phyloP scores from a whole-genome alignment of 345 rosid species.

The Eucalyptus pauciflora region DNA sequence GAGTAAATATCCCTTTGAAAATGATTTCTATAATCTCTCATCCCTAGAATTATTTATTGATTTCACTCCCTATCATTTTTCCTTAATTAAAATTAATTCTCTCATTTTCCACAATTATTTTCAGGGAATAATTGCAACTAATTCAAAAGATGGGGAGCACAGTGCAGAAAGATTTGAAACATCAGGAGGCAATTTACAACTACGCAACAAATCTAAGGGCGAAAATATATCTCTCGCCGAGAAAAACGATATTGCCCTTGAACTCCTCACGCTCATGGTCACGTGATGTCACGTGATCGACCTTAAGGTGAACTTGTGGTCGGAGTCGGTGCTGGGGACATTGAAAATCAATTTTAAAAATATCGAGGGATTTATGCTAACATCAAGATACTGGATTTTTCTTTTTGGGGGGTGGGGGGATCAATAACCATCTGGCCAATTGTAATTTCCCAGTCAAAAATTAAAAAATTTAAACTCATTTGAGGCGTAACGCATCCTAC shows the following conservation, averaged over 20 bases:
- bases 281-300: not conserved
- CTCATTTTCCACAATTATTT: not conserved
- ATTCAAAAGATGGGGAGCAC: not conserved
- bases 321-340: not conserved
- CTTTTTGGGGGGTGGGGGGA: not conserved
- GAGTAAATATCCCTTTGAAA: not conserved
- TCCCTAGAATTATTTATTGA: not conserved
- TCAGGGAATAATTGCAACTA: not conserved
- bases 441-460: not conserved
- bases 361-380: not conserved
- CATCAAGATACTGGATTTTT: not conserved
- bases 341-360: not conserved
- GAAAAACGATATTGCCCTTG: not conserved
- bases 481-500: fast-evolving
- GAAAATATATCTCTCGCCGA: not conserved
- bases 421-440: not conserved
- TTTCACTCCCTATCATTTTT: not conserved
- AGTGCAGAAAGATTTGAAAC: not conserved
- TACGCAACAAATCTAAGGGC: not conserved
- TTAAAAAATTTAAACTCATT: too few relatives aligned
- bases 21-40: not conserved
- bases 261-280: not conserved
- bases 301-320: not conserved
- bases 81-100: not conserved
- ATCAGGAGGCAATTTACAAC: not conserved